Base-by-base conservation (phyloP, 371 early-diverging fungal genomes). In the Mucor circinelloides region DNA sequence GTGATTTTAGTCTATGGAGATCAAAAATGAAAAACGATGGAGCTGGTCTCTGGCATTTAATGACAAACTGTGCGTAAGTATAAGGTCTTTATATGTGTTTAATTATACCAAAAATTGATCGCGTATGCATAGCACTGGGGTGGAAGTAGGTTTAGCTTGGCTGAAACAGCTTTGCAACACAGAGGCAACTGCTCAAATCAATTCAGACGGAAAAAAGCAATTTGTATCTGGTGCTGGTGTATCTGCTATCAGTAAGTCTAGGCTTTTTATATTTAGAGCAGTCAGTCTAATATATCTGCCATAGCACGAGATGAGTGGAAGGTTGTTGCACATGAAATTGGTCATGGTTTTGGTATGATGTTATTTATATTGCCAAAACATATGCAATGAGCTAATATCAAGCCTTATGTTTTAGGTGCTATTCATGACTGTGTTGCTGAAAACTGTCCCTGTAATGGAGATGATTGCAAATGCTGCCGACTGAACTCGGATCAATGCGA, bases 61-160 rank as follows among this genome's bases (percentile, higher is more conserved):
- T 98, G 93, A 95, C 97, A 10, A 84, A 89, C 59, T 96, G 97
- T 76, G 78, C 89, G 72, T 89, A 76, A 72, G 78, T 76, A 30
- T 12, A 36, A 50, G 25, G 19, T 10, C 46, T 42, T 34, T 0
- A 40, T 40, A 1, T 10, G 13, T 10, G 36, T 10, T 13, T 36
- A 13, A 40, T 4, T 40, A 17, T 40, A 40, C 40, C 40, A 40
- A 17, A 17, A 17, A 40, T 17, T 40, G 40, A 40, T 17, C 17
- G 40, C 4, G n/a, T 40, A 23, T 60, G 28, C 9, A 38, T 80
- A 84, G 82, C 46, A 82, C 95, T 5, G 95, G 95, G 44, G 75
- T 92, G 3, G 91, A 95, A 65, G 95, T 98, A 2, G 98, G 98
- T 7, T 84, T 98, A 59, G 98, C 97, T 38, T 98, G 98, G 98